Conservation (phyloP, 805 yeast genomes). For the Helenozyma baotianmanensis region DNA sequence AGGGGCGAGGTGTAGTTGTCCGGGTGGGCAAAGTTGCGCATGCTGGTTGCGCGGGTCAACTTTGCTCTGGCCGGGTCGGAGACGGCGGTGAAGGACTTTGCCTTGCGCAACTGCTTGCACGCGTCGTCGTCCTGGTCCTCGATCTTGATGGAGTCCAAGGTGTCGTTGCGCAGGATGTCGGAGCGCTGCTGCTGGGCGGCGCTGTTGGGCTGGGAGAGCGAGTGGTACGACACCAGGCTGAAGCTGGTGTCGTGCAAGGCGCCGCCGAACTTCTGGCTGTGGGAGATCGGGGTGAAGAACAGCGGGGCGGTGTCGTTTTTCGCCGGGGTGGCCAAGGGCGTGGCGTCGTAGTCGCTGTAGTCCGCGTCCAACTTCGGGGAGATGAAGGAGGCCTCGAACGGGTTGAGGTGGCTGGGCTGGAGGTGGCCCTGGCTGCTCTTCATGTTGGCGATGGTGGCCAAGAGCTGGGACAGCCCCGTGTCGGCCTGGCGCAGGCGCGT, state of each 20-base stretch:
- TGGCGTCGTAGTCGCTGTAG: slow-evolving; percentile 11
- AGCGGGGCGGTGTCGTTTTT: slow-evolving; percentile 2
- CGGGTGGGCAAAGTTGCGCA: slow-evolving; percentile 5
- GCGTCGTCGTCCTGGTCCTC: slow-evolving; percentile 43
- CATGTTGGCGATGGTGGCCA: slow-evolving; percentile 15
- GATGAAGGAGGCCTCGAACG: slow-evolving; percentile 10
- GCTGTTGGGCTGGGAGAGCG: slow-evolving; percentile 1
- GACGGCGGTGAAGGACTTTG: slow-evolving; percentile 23
- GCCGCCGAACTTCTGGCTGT: slow-evolving; percentile 13
- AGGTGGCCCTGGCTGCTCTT: slow-evolving; percentile 3
- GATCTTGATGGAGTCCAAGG: slow-evolving; percentile 28
- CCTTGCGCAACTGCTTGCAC: slow-evolving; percentile 34
- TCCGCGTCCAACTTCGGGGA: slow-evolving; percentile 9
- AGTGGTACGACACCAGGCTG: not conserved
- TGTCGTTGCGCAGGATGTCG: slow-evolving; percentile 17
- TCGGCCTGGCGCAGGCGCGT: slow-evolving; percentile 13
- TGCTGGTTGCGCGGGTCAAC: slow-evolving; percentile 8
- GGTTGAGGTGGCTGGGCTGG: slow-evolving; percentile 3
- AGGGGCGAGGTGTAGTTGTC: not conserved
- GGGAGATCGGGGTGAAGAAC: slow-evolving; percentile 15
- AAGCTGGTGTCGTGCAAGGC: slow-evolving; percentile 5
- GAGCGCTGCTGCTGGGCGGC: slow-evolving; percentile 1
- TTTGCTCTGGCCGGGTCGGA: slow-evolving; percentile 5
- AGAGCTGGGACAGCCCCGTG: slow-evolving; percentile 12
- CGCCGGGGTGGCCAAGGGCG: slow-evolving; percentile 16